These are phyloP conservation scores for Breynia disticha DNA, from an alignment of 441 rosid genomes.

Conservation along the genomic window DNA sequence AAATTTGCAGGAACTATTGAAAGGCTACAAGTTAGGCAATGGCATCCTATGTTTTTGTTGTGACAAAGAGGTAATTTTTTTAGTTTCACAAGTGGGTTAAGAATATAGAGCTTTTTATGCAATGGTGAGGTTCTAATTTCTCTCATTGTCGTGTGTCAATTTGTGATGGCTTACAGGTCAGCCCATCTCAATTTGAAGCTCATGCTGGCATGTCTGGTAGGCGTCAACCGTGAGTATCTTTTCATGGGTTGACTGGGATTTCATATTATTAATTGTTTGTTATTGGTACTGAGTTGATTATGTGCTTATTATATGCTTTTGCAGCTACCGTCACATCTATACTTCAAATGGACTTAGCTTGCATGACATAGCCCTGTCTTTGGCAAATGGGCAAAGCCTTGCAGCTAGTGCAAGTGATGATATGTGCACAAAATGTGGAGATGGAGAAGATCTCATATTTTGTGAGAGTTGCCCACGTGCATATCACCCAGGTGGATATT, in stretches of 20 bases:
- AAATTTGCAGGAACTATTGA: constrained; percentile 45
- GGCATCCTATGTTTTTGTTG: constrained; percentile 86
- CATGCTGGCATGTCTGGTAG: constrained; percentile 99
- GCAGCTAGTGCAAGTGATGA: constrained; percentile 68
- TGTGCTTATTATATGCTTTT: constrained; percentile 16
- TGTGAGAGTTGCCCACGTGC: constrained; percentile 82
- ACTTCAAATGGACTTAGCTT: constrained; percentile 73
- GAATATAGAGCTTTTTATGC: constrained; percentile 4
- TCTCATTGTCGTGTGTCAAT: constrained; percentile 2
- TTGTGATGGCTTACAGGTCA: constrained; percentile 43
- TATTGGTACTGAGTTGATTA: constrained; percentile 9
- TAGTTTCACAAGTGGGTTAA: not conserved
- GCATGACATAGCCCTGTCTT: constrained; percentile 79
- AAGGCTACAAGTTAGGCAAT: constrained; percentile 77
- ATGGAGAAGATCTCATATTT: constrained; percentile 60
- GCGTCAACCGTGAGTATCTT: constrained; percentile 90
- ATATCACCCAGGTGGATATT: constrained; percentile 55
- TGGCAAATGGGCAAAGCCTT: constrained; percentile 68
- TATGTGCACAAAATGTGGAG: constrained; percentile 84
- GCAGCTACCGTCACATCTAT: constrained; percentile 90
- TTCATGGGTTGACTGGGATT: constrained; percentile 1
- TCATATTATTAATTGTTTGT: constrained; percentile 3
- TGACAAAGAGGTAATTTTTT: constrained; percentile 54
- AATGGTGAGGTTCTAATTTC: not conserved
- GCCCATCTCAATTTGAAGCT: constrained; percentile 97